phyloP scores from a whole-genome alignment of 441 rosid species.

The Gossypium laxum region DNA sequence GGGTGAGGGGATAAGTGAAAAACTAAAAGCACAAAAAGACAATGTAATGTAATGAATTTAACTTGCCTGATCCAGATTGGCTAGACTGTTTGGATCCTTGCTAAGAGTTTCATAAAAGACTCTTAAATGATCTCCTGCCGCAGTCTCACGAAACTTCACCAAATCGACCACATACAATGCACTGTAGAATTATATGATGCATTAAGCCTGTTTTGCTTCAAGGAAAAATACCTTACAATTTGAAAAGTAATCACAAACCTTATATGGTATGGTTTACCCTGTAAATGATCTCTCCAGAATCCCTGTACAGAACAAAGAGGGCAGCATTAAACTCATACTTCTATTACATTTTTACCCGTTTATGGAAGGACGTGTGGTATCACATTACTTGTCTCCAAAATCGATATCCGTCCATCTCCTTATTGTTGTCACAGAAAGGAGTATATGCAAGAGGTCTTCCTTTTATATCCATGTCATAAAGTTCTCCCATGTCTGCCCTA shows the following conservation, averaged over 20 bases:
- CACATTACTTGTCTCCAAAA: conserved; percentile 85
- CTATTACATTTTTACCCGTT: background rate
- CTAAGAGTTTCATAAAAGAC: conserved; percentile 94
- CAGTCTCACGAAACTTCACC: conserved; percentile 84
- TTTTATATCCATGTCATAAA: conserved; percentile 90
- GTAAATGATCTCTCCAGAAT: conserved; percentile 95
- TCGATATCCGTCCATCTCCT: conserved; percentile 94
- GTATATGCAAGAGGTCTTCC: conserved; percentile 99
- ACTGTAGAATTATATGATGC: conserved; percentile 35
- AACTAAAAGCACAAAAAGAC: background rate
- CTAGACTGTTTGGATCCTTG: conserved; percentile 94
- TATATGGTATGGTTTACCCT: conserved; percentile 84
- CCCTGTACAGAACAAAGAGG: conserved; percentile 37
- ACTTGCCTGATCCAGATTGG: conserved; percentile 88
- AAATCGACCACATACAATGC: conserved; percentile 93
- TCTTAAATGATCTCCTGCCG: conserved; percentile 92
- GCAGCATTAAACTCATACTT: background rate
- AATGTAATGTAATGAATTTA: background rate
- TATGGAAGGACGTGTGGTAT: background rate
- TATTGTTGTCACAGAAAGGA: conserved; percentile 95
- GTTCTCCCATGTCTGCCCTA: conserved; percentile 94
- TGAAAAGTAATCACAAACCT: conserved; percentile 42
- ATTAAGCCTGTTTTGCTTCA: conserved; percentile 20
- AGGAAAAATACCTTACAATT: conserved; percentile 3
- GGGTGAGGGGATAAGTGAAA: background rate